These are phyloP conservation scores for Rugonectria rugulosa DNA, from an alignment of 2,329 filamentous ascomycete species.

Conservation along the genomic window DNA sequence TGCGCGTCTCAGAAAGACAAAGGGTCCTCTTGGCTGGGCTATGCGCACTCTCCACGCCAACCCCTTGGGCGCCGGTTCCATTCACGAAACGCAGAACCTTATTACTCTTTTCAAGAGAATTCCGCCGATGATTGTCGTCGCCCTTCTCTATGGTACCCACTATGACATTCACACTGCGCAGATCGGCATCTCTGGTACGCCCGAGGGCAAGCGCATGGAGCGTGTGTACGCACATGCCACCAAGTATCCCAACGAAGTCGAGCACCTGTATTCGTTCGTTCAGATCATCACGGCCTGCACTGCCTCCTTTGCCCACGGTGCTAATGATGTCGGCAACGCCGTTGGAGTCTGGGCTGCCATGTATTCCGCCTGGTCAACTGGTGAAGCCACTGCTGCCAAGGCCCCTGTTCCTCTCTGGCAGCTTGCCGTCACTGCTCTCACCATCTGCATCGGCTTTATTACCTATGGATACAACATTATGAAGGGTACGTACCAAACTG, in stretches of 20 bases:
- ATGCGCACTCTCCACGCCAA: slow-evolving; percentile 80
- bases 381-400: slow-evolving; percentile 66
- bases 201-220: slow-evolving; percentile 74
- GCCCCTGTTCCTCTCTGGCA: slow-evolving; percentile 77
- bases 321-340: slow-evolving; percentile 79
- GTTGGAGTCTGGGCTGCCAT: slow-evolving; percentile 75
- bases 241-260: slow-evolving; percentile 76
- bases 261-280: slow-evolving; percentile 73
- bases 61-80: slow-evolving; percentile 73
- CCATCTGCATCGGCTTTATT: slow-evolving; percentile 71
- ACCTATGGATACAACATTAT: slow-evolving; percentile 88
- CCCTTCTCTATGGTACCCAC: slow-evolving; percentile 75
- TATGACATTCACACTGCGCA: slow-evolving; percentile 86
- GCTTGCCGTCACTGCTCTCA: slow-evolving; percentile 71
- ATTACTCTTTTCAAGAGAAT: slow-evolving; percentile 68
- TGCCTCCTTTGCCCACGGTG: slow-evolving; percentile 77
- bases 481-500: slow-evolving; percentile 65
- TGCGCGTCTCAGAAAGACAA: slow-evolving; percentile 66
- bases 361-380: slow-evolving; percentile 72
- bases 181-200: slow-evolving; percentile 73
- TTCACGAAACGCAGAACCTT: slow-evolving; percentile 79
- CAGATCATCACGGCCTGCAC: slow-evolving; percentile 74
- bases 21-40: slow-evolving; percentile 80
- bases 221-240: slow-evolving; percentile 63
- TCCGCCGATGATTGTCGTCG: slow-evolving; percentile 71